Conservation (phyloP, 1,139 yeast species). For the Kluyveromyces sp. region DNA sequence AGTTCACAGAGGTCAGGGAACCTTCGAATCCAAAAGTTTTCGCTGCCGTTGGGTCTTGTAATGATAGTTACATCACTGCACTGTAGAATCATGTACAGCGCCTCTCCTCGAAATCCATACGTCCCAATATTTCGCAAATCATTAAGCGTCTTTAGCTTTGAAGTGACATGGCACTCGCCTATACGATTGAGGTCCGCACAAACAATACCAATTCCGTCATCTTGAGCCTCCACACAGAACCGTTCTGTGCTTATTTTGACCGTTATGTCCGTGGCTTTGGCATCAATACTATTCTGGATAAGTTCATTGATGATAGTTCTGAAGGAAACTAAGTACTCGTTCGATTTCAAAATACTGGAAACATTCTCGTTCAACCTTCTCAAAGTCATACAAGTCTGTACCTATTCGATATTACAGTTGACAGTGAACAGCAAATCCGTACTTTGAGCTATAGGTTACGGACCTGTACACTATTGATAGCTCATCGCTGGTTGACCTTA, state of each 20-base stretch:
- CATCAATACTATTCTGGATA: conserved; percentile 49
- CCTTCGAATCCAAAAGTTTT: conserved; percentile 22
- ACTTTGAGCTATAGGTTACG: too few relatives aligned
- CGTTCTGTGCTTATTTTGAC: conserved; percentile 37
- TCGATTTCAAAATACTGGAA: conserved; percentile 24
- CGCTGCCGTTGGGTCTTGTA: conserved; percentile 32
- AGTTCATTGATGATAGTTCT: conserved; percentile 38
- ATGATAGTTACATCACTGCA: conserved; percentile 35
- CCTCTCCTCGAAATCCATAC: conserved; percentile 42
- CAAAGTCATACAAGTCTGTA: conserved; percentile 8
- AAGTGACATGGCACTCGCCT: conserved; percentile 39
- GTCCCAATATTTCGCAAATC: conserved; percentile 29
- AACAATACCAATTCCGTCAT: conserved; percentile 49
- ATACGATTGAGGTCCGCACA: conserved; percentile 44
- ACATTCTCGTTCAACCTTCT: conserved; percentile 17
- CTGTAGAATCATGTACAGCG: conserved; percentile 37
- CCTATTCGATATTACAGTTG: not conserved
- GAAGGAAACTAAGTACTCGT: conserved; percentile 23
- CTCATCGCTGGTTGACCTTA: too few relatives aligned
- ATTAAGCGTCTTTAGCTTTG: conserved; percentile 36
- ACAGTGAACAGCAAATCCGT: too few relatives aligned
- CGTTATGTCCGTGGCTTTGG: conserved; percentile 39
- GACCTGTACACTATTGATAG: too few relatives aligned
- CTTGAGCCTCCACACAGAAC: conserved; percentile 40
- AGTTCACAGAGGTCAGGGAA: conserved; percentile 13